phyloP scores from a whole-genome alignment of 345 rosid species.

The Pistacia atlantica region DNA sequence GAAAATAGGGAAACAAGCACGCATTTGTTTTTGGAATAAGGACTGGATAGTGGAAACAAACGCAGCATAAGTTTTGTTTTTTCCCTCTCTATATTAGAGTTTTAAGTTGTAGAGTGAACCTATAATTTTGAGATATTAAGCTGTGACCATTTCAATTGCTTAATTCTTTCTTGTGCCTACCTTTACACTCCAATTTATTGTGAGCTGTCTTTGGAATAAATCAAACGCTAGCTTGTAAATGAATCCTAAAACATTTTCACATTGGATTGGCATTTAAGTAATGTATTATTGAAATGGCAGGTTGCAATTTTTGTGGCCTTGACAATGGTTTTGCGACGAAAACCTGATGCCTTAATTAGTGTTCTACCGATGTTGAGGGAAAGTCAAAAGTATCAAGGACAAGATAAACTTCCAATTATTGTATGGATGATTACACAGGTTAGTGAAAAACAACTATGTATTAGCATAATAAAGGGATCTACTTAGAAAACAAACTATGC shows the following conservation, averaged over 20 bases:
- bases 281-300: conserved; percentile 35
- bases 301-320: conserved; percentile 76
- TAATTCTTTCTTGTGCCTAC: not conserved
- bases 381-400: conserved; percentile 69
- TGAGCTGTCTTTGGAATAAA: not conserved
- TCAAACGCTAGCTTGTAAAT: not conserved
- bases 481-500: conserved; percentile 7
- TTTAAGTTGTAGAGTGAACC: not conserved
- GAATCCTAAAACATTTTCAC: not conserved
- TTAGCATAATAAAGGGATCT: not conserved
- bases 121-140: not conserved
- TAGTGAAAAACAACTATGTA: not conserved
- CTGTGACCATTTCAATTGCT: not conserved
- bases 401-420: conserved; percentile 69
- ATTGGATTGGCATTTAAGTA: not conserved
- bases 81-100: not conserved
- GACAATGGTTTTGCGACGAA: conserved; percentile 73
- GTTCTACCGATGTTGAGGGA: conserved; percentile 61
- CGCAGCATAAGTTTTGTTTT: too few species aligned
- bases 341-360: conserved; percentile 67
- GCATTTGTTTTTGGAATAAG: too few species aligned
- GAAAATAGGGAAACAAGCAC: too few species aligned
- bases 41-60: too few species aligned
- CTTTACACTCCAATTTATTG: not conserved
- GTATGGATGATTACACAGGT: conserved; percentile 85